These are phyloP conservation scores for Guadua angustifolia DNA, from an alignment of 176 grass and related monocot genomes.

Conservation along the genomic window DNA sequence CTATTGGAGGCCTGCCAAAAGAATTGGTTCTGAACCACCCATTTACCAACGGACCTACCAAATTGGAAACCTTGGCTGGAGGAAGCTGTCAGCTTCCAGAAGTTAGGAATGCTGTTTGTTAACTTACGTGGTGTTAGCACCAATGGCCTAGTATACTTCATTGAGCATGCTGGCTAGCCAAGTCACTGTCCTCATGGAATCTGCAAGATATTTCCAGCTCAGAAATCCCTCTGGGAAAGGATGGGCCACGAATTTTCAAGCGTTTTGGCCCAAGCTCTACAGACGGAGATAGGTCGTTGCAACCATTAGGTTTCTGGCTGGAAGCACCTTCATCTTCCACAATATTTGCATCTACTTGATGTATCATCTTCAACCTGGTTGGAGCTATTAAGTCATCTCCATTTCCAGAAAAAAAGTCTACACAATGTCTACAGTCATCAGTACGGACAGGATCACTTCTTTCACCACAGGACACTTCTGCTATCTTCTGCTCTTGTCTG, in stretches of 20 bases:
- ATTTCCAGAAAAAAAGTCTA: slow-evolving; percentile 47
- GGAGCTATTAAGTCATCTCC: slow-evolving; percentile 35
- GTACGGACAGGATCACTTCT: slow-evolving; percentile 46
- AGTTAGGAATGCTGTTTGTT: slow-evolving; percentile 59
- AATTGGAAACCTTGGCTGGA: slow-evolving; percentile 29
- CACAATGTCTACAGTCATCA: slow-evolving; percentile 38
- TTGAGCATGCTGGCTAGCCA: slow-evolving; percentile 32
- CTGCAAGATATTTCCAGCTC: slow-evolving; percentile 51
- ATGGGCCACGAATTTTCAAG: slow-evolving; percentile 68
- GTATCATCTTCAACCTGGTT: slow-evolving; percentile 51
- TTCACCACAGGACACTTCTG: slow-evolving; percentile 41
- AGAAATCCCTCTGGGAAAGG: slow-evolving; percentile 46
- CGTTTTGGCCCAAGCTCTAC: slow-evolving; percentile 57
- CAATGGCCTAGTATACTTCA: slow-evolving; percentile 44
- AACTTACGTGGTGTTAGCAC: slow-evolving; percentile 55
- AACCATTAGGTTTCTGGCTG: slow-evolving; percentile 42
- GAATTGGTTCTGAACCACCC: slow-evolving; percentile 50
- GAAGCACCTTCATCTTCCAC: slow-evolving; percentile 34
- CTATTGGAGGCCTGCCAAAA: slow-evolving; percentile 54
- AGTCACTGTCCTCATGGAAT: slow-evolving; percentile 46
- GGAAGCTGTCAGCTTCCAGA: slow-evolving; percentile 44
- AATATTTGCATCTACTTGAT: slow-evolving; percentile 43
- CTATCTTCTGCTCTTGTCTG: slow-evolving; percentile 39
- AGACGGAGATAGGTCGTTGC: slow-evolving; percentile 48
- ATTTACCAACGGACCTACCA: slow-evolving; percentile 26